Evolutionary conservation across 345 rosid species (phyloP).

Genomic region (Populus euphratica): DNA sequence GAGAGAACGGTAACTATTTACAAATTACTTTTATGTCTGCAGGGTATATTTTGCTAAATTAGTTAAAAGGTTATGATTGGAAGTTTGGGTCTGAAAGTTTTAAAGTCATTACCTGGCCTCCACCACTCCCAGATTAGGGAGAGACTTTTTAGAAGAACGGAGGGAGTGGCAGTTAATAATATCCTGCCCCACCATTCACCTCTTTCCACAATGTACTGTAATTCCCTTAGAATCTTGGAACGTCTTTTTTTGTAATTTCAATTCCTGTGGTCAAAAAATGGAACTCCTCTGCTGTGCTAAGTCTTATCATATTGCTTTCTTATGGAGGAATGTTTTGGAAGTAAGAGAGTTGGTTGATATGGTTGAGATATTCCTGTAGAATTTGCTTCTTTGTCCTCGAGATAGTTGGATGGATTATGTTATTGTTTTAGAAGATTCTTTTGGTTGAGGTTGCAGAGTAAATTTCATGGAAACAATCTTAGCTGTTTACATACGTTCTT

Average conservation of each 20-base stretch:
- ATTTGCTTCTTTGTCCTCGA: neutral
- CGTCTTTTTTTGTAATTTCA: neutral
- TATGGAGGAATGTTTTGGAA: neutral
- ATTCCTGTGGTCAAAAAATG: neutral
- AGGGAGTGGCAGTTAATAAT: neutral
- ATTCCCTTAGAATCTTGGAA: neutral
- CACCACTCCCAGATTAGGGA: neutral
- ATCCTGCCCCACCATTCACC: neutral
- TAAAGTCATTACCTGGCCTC: neutral
- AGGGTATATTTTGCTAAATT: neutral
- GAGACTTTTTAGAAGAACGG: neutral
- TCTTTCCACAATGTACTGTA: neutral
- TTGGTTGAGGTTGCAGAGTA: neutral
- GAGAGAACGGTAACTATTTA: neutral
- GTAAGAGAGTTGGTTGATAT: neutral
- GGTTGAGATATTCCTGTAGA: neutral
- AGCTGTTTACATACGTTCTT: conserved; percentile 1
- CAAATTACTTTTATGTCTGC: neutral
- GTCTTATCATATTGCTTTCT: neutral
- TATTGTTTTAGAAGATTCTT: neutral
- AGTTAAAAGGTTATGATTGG: neutral
- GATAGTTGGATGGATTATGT: neutral
- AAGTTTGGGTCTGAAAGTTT: neutral
- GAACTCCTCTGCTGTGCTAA: neutral
- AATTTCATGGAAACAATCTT: neutral